These are phyloP conservation scores for Alternaria novae-zelandiae DNA, from an alignment of 2,329 filamentous ascomycete genomes.

Conservation along the genomic window DNA sequence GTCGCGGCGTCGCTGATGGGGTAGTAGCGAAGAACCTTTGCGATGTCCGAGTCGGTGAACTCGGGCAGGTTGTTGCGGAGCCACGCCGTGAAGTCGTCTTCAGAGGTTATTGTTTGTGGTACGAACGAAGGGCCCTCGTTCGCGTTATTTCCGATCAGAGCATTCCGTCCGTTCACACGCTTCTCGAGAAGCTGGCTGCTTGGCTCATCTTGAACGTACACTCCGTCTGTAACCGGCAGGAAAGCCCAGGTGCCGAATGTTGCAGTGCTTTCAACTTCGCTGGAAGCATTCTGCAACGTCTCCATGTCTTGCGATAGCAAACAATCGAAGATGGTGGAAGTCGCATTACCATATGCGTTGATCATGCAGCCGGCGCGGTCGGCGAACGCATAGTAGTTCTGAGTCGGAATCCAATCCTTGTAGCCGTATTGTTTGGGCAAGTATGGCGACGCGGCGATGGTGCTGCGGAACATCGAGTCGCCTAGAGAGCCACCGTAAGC, in stretches of 20 bases:
- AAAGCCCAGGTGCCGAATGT: slow-evolving; percentile 53
- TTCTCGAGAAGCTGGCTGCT: slow-evolving; percentile 46
- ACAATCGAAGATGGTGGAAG: slow-evolving; percentile 52
- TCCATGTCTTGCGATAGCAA: slow-evolving; percentile 46
- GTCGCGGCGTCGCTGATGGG: slow-evolving; percentile 27
- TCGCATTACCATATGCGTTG: slow-evolving; percentile 20
- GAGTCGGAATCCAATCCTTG: slow-evolving; percentile 54
- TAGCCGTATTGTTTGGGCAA: slow-evolving; percentile 62
- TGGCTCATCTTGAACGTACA: slow-evolving; percentile 48
- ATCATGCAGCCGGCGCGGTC: slow-evolving; percentile 35
- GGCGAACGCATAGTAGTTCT: slow-evolving; percentile 56
- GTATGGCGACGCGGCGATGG: slow-evolving; percentile 56
- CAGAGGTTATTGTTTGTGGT: slow-evolving; percentile 52
- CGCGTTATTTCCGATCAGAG: slow-evolving; percentile 54
- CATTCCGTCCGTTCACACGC: slow-evolving; percentile 49
- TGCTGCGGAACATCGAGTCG: slow-evolving; percentile 46
- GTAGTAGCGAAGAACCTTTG: slow-evolving; percentile 47
- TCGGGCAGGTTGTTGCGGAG: slow-evolving; percentile 53
- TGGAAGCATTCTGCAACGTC: slow-evolving; percentile 48
- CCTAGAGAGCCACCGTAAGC: slow-evolving; percentile 42
- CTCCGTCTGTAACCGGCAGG: slow-evolving; percentile 53
- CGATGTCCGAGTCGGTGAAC: slow-evolving; percentile 42
- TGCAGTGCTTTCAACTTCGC: slow-evolving; percentile 39
- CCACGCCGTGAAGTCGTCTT: slow-evolving; percentile 50
- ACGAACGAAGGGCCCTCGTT: slow-evolving; percentile 59